Conservation (phyloP, 1,284 basidiomycete genomes). For the Spongispora temasekensis region DNA sequence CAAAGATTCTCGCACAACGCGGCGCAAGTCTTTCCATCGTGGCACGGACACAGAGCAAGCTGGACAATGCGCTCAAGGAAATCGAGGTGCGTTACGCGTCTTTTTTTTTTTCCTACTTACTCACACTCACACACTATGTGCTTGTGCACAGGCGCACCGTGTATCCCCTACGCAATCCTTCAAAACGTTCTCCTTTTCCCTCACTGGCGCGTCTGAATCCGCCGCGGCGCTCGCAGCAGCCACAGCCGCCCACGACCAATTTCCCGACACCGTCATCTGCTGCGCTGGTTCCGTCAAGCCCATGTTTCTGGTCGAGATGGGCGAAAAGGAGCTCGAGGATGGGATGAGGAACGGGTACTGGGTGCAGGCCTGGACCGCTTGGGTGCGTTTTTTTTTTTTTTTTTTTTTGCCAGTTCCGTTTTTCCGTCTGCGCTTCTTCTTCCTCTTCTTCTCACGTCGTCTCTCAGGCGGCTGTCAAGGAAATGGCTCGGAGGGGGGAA, state of each 20-base stretch:
- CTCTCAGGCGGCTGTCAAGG: slow-evolving; percentile 68
- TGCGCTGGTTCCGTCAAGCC: slow-evolving; percentile 68
- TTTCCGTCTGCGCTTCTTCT: too few species aligned
- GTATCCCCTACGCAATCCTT: slow-evolving; percentile 49
- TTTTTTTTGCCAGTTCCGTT: too few species aligned
- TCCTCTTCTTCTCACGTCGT: background rate
- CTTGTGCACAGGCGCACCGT: slow-evolving; percentile 35
- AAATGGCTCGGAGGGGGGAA: slow-evolving; percentile 63
- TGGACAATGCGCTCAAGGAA: slow-evolving; percentile 50
- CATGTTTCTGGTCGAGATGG: slow-evolving; percentile 62
- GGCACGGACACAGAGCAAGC: slow-evolving; percentile 58
- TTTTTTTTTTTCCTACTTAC: too few species aligned
- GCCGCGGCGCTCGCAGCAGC: slow-evolving; percentile 53
- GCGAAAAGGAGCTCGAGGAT: slow-evolving; percentile 49
- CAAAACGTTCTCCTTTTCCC: slow-evolving; percentile 53
- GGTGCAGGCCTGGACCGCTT: slow-evolving; percentile 77
- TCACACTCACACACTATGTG: too few species aligned
- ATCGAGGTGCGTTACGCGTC: slow-evolving; percentile 48
- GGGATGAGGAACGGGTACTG: slow-evolving; percentile 67
- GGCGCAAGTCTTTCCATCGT: slow-evolving; percentile 77
- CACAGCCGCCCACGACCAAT: slow-evolving; percentile 43
- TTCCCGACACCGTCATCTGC: slow-evolving; percentile 68
- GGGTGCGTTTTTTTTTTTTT: slow-evolving; percentile 52
- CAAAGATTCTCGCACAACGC: slow-evolving; percentile 54
- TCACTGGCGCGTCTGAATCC: slow-evolving; percentile 46